phyloP scores from a whole-genome alignment of 2,329 filamentous ascomycete genomes.

The Furcasterigmium furcatum region DNA sequence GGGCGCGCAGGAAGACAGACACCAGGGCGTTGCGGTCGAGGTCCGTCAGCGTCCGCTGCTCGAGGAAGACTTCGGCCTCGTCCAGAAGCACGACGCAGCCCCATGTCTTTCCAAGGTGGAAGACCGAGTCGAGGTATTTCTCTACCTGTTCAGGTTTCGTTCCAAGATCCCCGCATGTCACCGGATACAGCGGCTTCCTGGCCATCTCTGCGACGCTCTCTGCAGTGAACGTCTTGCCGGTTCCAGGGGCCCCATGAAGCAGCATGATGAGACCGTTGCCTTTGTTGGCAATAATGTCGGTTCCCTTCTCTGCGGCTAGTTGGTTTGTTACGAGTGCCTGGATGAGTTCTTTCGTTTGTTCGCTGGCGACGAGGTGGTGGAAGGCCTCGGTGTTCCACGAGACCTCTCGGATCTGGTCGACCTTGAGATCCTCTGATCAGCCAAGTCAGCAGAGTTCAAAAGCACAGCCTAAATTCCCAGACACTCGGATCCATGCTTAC shows the following conservation, averaged over 20 bases:
- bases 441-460: no score
- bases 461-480: no score
- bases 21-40: slow-evolving; percentile 72
- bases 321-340: slow-evolving; percentile 59
- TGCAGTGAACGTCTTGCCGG: slow-evolving; percentile 47
- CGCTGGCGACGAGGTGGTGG: slow-evolving; percentile 41
- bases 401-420: slow-evolving; percentile 42
- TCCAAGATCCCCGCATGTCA: slow-evolving; percentile 58
- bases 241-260: slow-evolving; percentile 42
- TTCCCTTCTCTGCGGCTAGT: slow-evolving; percentile 42
- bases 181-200: slow-evolving; percentile 44
- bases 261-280: slow-evolving; percentile 42
- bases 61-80: no score
- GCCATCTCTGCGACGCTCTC: slow-evolving; percentile 47
- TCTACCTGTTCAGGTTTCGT: slow-evolving; percentile 9
- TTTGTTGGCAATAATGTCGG: slow-evolving; percentile 51
- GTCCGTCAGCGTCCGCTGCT: slow-evolving; percentile 78
- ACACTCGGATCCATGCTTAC: no score
- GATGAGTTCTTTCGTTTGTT: slow-evolving; percentile 47
- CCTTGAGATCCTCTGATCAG: slow-evolving; percentile 3
- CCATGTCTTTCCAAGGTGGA: slow-evolving; percentile 10
- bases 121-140: slow-evolving; percentile 7
- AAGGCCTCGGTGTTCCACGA: slow-evolving; percentile 46
- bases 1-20: slow-evolving; percentile 29
- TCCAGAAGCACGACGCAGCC: slow-evolving; percentile 6